Evolutionary conservation across 352 stramenopile species (phyloP).

Genomic region (Blastocystis sp.): DNA sequence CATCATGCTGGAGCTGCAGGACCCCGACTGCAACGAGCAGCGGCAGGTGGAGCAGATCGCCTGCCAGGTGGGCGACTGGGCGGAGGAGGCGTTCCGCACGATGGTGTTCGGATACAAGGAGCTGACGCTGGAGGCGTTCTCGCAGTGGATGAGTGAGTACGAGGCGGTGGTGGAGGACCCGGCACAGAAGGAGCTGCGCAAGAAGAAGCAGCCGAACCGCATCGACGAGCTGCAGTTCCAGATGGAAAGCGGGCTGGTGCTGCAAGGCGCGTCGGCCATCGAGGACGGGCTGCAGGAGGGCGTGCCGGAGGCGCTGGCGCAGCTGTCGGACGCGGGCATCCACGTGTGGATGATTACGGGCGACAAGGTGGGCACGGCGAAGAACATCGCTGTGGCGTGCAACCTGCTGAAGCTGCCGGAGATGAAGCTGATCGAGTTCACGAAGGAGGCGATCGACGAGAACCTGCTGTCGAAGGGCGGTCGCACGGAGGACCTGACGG

Average conservation of each 20-base stretch:
- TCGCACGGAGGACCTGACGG: constrained; percentile 45
- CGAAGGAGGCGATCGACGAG: neutral
- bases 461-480: constrained; percentile 50
- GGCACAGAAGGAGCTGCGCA: neutral
- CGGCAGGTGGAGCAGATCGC: constrained; percentile 75
- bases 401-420: constrained; percentile 84
- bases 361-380: constrained; percentile 97
- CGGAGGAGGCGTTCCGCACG: constrained; percentile 81
- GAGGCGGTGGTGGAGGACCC: constrained; percentile 13
- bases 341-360: constrained; percentile 98
- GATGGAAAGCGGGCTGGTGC: constrained; percentile 79
- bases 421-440: constrained; percentile 69
- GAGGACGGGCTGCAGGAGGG: constrained; percentile 93
- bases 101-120: constrained; percentile 78
- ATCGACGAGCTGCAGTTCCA: constrained; percentile 71
- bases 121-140: constrained; percentile 75
- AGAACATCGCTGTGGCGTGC: constrained; percentile 94
- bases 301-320: constrained; percentile 88
- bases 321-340: constrained; percentile 88
- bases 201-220: neutral
- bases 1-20: constrained; percentile 79
- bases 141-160: constrained; percentile 75
- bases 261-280: constrained; percentile 90
- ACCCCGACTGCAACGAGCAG: constrained; percentile 72
- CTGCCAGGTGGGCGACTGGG: constrained; percentile 79